Conservation (phyloP, 2,329 filamentous ascomycete species). For the Fusarium sp. region DNA sequence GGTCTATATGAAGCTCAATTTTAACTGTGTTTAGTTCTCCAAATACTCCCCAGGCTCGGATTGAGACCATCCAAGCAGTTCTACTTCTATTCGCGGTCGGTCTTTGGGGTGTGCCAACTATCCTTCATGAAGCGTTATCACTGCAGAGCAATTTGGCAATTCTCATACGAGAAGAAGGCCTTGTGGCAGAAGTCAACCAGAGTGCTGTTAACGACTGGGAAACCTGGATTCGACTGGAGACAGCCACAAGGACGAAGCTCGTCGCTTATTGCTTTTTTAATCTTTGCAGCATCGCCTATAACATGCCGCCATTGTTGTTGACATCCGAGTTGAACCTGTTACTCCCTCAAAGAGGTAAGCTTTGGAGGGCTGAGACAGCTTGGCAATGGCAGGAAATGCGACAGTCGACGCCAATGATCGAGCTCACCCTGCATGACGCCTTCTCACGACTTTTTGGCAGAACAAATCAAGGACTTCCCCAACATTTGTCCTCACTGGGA, state of each 20-base stretch:
- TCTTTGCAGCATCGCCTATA: slow-evolving; percentile 69
- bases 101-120: slow-evolving; percentile 69
- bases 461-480: slow-evolving; percentile 57
- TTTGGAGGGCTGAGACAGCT: slow-evolving; percentile 66
- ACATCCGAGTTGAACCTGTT: slow-evolving; percentile 67
- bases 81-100: slow-evolving; percentile 69
- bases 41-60: slow-evolving; percentile 66
- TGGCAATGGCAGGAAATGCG: slow-evolving; percentile 70
- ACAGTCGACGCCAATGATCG: slow-evolving; percentile 59
- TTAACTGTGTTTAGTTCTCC: slow-evolving; percentile 56
- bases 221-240: slow-evolving; percentile 67
- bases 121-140: slow-evolving; percentile 67
- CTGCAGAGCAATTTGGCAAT: slow-evolving; percentile 68
- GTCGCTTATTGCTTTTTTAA: slow-evolving; percentile 72
- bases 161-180: slow-evolving; percentile 67
- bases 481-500: slow-evolving; percentile 67
- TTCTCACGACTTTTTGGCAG: slow-evolving; percentile 65
- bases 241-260: slow-evolving; percentile 66
- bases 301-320: slow-evolving; percentile 66
- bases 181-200: slow-evolving; percentile 59
- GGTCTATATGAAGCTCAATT: not conserved
- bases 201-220: slow-evolving; percentile 64
- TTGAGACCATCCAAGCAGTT: slow-evolving; percentile 73
- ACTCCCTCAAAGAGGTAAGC: slow-evolving; percentile 63
- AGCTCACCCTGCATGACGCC: slow-evolving; percentile 66